A percentile compares a stretch with the other conserved stretches of the same genome.
phyloP scores from a whole-genome alignment of 345 rosid species.

The Arabidopsis arenosa region DNA sequence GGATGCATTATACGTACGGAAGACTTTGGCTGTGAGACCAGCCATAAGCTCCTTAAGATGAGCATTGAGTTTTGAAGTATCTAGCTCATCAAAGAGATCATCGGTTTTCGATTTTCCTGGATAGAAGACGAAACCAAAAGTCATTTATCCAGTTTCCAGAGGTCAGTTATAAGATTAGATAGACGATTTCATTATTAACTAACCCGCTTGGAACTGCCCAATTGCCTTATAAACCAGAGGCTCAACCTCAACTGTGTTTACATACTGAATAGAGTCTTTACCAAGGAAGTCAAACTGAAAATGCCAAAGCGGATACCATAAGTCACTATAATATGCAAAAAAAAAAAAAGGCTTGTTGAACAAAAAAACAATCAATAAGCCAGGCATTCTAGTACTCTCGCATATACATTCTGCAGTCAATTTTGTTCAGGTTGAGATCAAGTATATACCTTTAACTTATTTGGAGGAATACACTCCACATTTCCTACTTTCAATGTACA shows the following conservation, averaged over 20 bases:
- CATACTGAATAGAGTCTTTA: conserved; percentile 97
- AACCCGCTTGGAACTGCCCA: conserved; percentile 81
- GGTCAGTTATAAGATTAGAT: conserved; percentile 7
- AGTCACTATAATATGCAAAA: conserved; percentile 19
- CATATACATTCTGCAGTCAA: conserved; percentile 1
- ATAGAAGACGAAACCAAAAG: conserved; percentile 22
- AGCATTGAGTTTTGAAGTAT: conserved; percentile 90
- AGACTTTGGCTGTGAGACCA: conserved; percentile 99
- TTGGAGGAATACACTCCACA: conserved; percentile 90
- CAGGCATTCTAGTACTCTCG: conserved; percentile 16
- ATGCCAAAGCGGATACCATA: conserved; percentile 31
- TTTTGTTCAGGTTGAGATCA: conserved; percentile 16
- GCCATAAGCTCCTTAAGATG: conserved; percentile 99
- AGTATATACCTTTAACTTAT: conserved; percentile 70
- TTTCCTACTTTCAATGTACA: conserved; percentile 96
- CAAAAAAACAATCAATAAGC: not conserved
- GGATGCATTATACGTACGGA: conserved; percentile 98
- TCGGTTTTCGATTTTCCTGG: conserved; percentile 73
- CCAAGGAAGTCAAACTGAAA: conserved; percentile 98
- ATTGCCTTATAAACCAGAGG: conserved; percentile 92
- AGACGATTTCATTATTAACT: not conserved
- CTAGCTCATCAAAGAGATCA: conserved; percentile 90
- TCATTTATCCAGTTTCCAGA: conserved; percentile 21
- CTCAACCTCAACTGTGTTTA: conserved; percentile 94
- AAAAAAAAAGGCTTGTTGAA: conserved; percentile 14